A percentile compares a stretch with the other conserved stretches of the same genome.
These are phyloP conservation scores for Populus pruinosa DNA, from an alignment of 345 rosid species.

Conservation along the genomic window DNA sequence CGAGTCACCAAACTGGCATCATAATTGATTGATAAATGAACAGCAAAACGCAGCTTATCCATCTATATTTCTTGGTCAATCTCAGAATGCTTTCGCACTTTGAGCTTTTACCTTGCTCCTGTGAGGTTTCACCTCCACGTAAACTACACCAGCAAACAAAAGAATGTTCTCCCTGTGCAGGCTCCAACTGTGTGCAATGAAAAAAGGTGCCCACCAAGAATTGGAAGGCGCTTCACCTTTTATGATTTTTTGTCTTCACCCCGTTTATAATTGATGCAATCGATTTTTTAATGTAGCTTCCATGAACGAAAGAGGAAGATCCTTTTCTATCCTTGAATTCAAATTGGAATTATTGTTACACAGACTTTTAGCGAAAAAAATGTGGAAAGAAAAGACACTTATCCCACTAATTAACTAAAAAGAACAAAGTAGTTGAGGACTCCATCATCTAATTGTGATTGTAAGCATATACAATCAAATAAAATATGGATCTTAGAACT, in stretches of 20 bases:
- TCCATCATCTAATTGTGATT: too few relatives aligned
- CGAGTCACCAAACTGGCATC: background rate
- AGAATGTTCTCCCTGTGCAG: background rate
- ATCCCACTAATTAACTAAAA: background rate
- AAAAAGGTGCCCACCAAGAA: background rate
- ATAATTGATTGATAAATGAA: background rate
- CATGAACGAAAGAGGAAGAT: background rate
- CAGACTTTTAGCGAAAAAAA: background rate
- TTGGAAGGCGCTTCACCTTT: background rate
- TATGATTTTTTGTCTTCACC: background rate
- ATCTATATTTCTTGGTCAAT: background rate
- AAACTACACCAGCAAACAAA: background rate
- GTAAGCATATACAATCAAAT: too few relatives aligned
- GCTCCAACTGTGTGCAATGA: background rate
- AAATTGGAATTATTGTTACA: background rate
- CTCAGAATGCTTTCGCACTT: background rate
- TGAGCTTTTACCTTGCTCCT: background rate
- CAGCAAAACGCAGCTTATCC: background rate
- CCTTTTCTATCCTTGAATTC: background rate
- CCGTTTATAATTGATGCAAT: background rate
- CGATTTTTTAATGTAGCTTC: background rate
- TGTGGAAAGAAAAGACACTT: background rate
- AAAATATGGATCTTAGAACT: too few relatives aligned
- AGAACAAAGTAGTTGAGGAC: background rate
- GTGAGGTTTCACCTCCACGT: background rate